Evolutionary conservation across 805 yeast genomes (phyloP).

Genomic region (Komagataella mondaviorum): DNA sequence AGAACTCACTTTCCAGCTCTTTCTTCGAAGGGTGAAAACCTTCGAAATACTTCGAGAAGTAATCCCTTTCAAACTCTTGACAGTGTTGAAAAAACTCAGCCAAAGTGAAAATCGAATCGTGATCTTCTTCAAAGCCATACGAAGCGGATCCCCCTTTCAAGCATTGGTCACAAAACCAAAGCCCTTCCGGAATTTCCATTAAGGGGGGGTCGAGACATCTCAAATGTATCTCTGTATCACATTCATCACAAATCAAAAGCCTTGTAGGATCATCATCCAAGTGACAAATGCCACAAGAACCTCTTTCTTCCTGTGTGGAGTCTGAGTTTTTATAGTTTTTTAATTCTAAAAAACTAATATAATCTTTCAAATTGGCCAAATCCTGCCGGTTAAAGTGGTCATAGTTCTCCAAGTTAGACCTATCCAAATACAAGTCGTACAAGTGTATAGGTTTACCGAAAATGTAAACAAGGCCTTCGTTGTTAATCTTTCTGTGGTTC

Average conservation of each 20-base stretch:
- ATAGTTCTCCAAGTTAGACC: neutral
- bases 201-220: slow-evolving; percentile 52
- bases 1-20: slow-evolving; percentile 48
- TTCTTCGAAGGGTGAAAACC: slow-evolving; percentile 23
- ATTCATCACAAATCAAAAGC: slow-evolving; percentile 57
- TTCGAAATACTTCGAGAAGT: slow-evolving; percentile 21
- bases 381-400: slow-evolving; percentile 1
- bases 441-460: slow-evolving; percentile 10
- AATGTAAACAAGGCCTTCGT: slow-evolving; percentile 4
- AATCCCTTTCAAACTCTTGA: slow-evolving; percentile 27
- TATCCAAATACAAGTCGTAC: slow-evolving; percentile 15
- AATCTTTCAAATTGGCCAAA: slow-evolving; percentile 7
- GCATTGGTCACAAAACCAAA: slow-evolving; percentile 79
- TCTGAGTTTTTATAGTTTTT: neutral
- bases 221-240: slow-evolving; percentile 57
- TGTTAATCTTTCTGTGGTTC: slow-evolving; percentile 13
- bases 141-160: slow-evolving; percentile 70
- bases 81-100: slow-evolving; percentile 48
- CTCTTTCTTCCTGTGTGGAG: neutral
- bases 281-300: slow-evolving; percentile 27
- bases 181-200: slow-evolving; percentile 34
- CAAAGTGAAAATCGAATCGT: slow-evolving; percentile 29
- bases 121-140: slow-evolving; percentile 71
- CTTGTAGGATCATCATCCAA: slow-evolving; percentile 27
- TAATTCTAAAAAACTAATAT: slow-evolving; percentile 8